Evolutionary conservation across 768 basidiomycete species (phyloP).

Genomic region (Gyrodon lividus): DNA sequence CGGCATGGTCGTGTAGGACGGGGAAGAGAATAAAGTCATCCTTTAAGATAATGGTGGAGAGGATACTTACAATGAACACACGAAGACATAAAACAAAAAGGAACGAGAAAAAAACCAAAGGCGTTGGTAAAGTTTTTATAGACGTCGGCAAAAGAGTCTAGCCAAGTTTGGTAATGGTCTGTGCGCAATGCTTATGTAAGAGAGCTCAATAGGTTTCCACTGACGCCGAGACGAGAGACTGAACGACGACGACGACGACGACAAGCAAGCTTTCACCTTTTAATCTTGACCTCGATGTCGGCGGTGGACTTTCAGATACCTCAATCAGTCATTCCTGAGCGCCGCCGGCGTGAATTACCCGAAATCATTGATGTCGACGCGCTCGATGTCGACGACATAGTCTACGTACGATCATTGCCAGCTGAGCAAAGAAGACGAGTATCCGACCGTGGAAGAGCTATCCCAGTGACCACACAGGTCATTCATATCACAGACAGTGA

Average conservation of each 20-base stretch:
- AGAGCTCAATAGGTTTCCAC: constrained; percentile 9
- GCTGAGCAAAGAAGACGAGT: constrained; percentile 27
- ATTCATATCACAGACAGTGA: constrained; percentile 42
- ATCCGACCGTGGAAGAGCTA: constrained; percentile 21
- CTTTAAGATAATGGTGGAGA: constrained; percentile 3
- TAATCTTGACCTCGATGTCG: constrained; percentile 20
- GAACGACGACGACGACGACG: constrained; percentile 26
- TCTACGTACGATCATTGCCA: constrained; percentile 25
- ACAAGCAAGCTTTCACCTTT: not conserved
- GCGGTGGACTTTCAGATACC: constrained; percentile 10
- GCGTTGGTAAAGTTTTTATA: constrained; percentile 29
- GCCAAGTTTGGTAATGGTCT: constrained; percentile 30
- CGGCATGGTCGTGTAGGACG: constrained; percentile 89
- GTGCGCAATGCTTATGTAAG: constrained; percentile 32
- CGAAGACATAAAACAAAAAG: too few species aligned
- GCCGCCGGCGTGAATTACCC: constrained; percentile 14
- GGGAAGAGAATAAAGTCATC: constrained; percentile 91
- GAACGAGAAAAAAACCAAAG: not conserved
- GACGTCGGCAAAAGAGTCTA: constrained; percentile 16
- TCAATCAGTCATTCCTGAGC: constrained; percentile 10
- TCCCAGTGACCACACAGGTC: constrained; percentile 20
- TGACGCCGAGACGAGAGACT: not conserved
- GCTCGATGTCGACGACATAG: constrained; percentile 34
- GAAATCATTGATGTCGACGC: constrained; percentile 48
- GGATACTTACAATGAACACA: constrained; percentile 17